A percentile compares a stretch with the other conserved stretches of the same genome.
Conservation (phyloP, 139 green algal species). For the Pycnococcus provasolii region DNA sequence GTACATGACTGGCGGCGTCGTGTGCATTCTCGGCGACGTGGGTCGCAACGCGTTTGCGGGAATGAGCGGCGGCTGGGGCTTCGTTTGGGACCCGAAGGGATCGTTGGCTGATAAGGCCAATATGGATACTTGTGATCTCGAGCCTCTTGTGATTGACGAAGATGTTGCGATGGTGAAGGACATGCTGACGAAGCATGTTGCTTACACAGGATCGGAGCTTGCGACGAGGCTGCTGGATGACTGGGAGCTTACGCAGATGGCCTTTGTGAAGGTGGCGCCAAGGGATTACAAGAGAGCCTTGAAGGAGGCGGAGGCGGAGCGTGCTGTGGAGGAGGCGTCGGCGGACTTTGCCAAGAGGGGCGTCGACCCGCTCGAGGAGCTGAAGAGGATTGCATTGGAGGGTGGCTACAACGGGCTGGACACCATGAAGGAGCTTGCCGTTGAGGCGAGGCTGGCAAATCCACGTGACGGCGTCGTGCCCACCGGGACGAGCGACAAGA, state of each 20-base stretch:
- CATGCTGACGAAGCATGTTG: conserved; percentile 28
- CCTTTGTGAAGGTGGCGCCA: conserved; percentile 60
- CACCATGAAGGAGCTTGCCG: background rate
- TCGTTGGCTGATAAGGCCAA: conserved; percentile 53
- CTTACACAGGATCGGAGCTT: background rate
- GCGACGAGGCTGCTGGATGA: conserved; percentile 48
- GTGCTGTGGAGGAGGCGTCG: conserved; percentile 45
- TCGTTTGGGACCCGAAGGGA: conserved; percentile 68
- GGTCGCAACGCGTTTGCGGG: conserved; percentile 92
- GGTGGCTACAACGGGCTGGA: background rate
- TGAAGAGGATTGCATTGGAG: conserved; percentile 51
- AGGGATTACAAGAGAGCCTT: conserved; percentile 40
- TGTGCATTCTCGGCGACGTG: conserved; percentile 70
- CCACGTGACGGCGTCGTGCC: conserved; percentile 22
- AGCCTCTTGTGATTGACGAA: conserved; percentile 44
- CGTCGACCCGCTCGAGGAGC: conserved; percentile 68
- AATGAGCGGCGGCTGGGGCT: conserved; percentile 83
- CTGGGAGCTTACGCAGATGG: conserved; percentile 44
- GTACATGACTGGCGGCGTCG: conserved; percentile 92
- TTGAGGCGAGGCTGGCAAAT: background rate
- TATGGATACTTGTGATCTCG: conserved; percentile 60
- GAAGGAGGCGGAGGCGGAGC: conserved; percentile 34
- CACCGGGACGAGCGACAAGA: conserved; percentile 48
- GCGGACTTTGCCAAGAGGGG: conserved; percentile 41
- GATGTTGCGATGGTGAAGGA: conserved; percentile 21